A percentile compares a stretch with the other conserved stretches of the same genome.
Evolutionary conservation across 306 rosid species (phyloP).

Genomic region (Carpinus viminea): DNA sequence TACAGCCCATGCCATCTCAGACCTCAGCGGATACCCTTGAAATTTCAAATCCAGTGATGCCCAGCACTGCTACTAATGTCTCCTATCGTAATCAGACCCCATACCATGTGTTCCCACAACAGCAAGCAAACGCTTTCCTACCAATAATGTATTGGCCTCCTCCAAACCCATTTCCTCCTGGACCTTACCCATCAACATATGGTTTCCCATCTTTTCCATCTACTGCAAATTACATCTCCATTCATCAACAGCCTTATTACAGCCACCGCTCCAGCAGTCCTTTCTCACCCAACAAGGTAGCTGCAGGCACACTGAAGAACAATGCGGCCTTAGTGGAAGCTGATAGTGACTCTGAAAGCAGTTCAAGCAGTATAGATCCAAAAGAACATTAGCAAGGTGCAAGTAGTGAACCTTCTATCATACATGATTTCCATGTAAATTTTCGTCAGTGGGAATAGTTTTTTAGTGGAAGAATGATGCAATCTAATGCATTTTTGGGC

Average conservation of each 20-base stretch:
- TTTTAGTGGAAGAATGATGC: conserved; percentile 10
- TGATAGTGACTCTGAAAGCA: conserved; percentile 48
- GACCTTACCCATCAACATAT: conserved; percentile 50
- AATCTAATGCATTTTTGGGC: conserved; percentile 16
- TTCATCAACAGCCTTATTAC: conserved; percentile 58
- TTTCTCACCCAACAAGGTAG: conserved; percentile 36
- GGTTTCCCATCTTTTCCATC: conserved; percentile 59
- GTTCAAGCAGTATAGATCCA: conserved; percentile 44
- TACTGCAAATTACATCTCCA: conserved; percentile 44
- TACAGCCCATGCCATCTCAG: conserved; percentile 46
- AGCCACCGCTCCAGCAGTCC: conserved; percentile 33
- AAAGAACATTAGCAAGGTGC: conserved; percentile 31
- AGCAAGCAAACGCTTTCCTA: conserved; percentile 49
- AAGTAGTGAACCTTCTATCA: conserved; percentile 19
- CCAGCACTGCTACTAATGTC: conserved; percentile 35
- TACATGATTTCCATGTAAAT: background rate
- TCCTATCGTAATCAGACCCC: conserved; percentile 36
- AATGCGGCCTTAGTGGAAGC: conserved; percentile 36
- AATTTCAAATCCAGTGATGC: conserved; percentile 33
- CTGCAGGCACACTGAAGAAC: conserved; percentile 41
- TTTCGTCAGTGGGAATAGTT: background rate
- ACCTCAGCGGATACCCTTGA: conserved; percentile 33
- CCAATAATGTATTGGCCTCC: conserved; percentile 86
- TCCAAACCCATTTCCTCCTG: conserved; percentile 55
- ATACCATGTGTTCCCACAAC: conserved; percentile 48